Evolutionary conservation across 2,329 filamentous ascomycete genomes (phyloP).

Genomic region (Arthrobotrys entomopaga): DNA sequence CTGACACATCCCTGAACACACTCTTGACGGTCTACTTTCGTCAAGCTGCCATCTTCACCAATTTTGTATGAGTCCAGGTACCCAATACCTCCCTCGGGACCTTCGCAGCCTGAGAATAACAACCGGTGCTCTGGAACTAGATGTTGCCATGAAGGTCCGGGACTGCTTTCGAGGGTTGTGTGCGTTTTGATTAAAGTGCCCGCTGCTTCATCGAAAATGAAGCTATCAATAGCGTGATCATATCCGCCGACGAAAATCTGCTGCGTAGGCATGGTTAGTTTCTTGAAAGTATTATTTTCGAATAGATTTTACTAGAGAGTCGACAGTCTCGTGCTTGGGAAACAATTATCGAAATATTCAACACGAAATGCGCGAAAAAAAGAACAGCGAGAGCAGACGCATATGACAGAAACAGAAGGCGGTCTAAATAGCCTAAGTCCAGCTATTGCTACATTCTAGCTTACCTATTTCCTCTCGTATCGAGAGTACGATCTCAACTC

Average conservation of each 20-base stretch:
- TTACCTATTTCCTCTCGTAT: constrained; percentile 3
- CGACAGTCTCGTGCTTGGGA: background rate
- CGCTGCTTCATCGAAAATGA: constrained; percentile 46
- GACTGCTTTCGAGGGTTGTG: constrained; percentile 43
- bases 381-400: constrained; percentile 1
- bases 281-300: constrained; percentile 2
- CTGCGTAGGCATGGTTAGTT: constrained; percentile 43
- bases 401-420: constrained; percentile 25
- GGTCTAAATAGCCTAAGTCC: constrained; percentile 48
- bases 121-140: constrained; percentile 46
- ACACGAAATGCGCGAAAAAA: constrained; percentile 29
- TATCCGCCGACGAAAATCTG: constrained; percentile 52
- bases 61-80: constrained; percentile 52
- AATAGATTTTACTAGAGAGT: background rate
- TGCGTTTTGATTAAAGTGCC: constrained; percentile 48
- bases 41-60: constrained; percentile 48
- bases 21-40: constrained; percentile 47
- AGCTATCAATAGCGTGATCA: constrained; percentile 53
- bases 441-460: background rate
- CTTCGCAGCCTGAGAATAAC: constrained; percentile 47
- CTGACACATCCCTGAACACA: constrained; percentile 53
- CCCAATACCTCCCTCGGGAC: constrained; percentile 45
- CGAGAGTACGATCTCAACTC: constrained; percentile 1
- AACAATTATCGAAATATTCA: constrained; percentile 8
- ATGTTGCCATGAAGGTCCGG: constrained; percentile 51